Percentiles rank a stretch among this genome's conserved stretches.
Conservation (phyloP, 164 flowering plant species). For the Piper longum region DNA sequence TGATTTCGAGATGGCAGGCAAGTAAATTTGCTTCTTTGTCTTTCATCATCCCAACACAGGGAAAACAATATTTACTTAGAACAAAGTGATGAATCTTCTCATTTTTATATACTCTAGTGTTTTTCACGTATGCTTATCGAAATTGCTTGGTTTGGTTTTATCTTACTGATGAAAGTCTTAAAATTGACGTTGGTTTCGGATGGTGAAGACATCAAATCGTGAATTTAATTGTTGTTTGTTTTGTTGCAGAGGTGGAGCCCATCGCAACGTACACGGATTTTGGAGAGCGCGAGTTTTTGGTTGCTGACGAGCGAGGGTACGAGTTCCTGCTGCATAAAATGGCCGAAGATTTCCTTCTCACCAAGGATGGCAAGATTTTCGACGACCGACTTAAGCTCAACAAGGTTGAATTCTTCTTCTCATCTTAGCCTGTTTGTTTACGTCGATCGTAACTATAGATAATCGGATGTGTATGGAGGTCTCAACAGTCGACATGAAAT, state of each 20-base stretch:
- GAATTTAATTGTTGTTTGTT: not conserved
- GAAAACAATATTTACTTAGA: no score
- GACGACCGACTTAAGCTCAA: slow-evolving; percentile 69
- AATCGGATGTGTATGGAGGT: no score
- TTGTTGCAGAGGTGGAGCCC: slow-evolving; percentile 70
- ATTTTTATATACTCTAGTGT: not conserved
- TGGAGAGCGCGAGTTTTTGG: slow-evolving; percentile 71
- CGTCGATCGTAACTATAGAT: no score
- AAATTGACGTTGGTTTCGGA: not conserved
- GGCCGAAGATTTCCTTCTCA: slow-evolving; percentile 58
- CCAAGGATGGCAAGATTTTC: slow-evolving; percentile 45
- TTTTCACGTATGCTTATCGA: not conserved
- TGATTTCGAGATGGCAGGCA: slow-evolving; percentile 96
- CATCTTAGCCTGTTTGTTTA: no score
- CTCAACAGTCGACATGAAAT: no score
- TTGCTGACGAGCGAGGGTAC: slow-evolving; percentile 86
- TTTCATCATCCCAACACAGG: not conserved
- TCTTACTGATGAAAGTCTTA: no score
- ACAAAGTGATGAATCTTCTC: no score
- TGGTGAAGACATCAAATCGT: not conserved
- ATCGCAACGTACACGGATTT: slow-evolving; percentile 70
- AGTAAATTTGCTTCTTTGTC: slow-evolving; percentile 3
- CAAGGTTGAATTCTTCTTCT: slow-evolving; percentile 28
- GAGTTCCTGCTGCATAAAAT: slow-evolving; percentile 56
- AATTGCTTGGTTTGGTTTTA: not conserved